A percentile compares a stretch with the other conserved stretches of the same genome.
Conservation (phyloP, 169 alveolate genomes). For the Cryptosporidium ubiquitum region DNA sequence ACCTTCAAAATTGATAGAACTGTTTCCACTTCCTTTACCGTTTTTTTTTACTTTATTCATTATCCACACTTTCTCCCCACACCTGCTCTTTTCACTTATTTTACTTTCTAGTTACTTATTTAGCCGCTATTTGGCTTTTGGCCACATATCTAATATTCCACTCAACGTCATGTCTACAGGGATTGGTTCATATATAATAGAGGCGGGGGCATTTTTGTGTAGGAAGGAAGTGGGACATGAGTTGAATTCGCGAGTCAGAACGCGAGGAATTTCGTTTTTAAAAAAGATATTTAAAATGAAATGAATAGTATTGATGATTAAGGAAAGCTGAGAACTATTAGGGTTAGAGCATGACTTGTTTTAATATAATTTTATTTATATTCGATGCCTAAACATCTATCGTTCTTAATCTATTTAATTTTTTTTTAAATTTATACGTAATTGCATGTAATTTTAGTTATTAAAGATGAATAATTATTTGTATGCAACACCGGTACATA, state of each 20-base stretch:
- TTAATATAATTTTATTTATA: no score
- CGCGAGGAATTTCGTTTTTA: no score
- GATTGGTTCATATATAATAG: not conserved
- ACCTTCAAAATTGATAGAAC: slow-evolving; percentile 62
- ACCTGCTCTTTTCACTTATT: not conserved
- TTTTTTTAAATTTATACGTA: not conserved
- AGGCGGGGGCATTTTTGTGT: not conserved
- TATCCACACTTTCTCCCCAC: slow-evolving; percentile 72
- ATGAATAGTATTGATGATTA: no score
- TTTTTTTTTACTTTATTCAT: slow-evolving; percentile 20
- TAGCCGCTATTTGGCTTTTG: slow-evolving; percentile 1
- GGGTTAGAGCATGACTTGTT: no score
- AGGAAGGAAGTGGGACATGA: no score
- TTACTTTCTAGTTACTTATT: not conserved
- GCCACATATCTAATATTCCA: slow-evolving; percentile 60
- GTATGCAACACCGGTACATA: not conserved
- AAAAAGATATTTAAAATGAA: no score
- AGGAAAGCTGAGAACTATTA: no score
- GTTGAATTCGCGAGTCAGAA: no score
- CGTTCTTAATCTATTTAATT: not conserved
- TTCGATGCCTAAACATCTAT: not conserved
- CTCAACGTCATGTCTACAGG: slow-evolving; percentile 11
- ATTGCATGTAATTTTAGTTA: not conserved
- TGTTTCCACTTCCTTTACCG: slow-evolving; percentile 24
- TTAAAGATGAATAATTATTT: not conserved